Evolutionary conservation across 768 basidiomycete genomes (phyloP).

Genomic region (Wakefieldia striispora): DNA sequence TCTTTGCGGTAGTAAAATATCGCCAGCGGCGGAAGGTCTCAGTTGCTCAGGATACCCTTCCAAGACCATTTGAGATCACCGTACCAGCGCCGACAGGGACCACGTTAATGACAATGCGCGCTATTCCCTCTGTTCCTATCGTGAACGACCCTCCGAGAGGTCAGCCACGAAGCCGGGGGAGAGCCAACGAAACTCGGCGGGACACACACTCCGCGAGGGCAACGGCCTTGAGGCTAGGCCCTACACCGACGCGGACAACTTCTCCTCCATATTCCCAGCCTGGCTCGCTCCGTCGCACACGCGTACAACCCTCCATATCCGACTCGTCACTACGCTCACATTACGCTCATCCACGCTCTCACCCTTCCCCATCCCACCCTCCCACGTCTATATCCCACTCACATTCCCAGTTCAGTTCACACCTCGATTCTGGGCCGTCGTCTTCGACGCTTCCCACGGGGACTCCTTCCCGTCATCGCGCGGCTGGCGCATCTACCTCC

Average conservation of each 20-base stretch:
- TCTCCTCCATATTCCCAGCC: neutral
- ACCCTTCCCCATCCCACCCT: conserved; percentile 1
- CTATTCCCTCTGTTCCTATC: neutral
- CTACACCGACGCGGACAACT: neutral
- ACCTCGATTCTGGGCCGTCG: neutral
- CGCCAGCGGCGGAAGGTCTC: conserved; percentile 11
- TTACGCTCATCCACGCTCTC: neutral
- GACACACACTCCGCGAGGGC: neutral
- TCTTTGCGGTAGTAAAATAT: conserved; percentile 18
- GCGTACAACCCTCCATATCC: conserved; percentile 1
- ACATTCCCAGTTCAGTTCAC: neutral
- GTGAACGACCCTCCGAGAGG: conserved; percentile 4
- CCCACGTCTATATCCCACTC: neutral
- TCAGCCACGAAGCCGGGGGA: neutral
- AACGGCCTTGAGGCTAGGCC: neutral
- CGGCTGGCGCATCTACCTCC: neutral
- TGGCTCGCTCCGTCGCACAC: neutral
- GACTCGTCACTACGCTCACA: neutral
- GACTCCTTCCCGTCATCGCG: neutral
- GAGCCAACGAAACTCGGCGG: neutral
- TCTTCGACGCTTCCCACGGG: neutral
- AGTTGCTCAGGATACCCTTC: conserved; percentile 23
- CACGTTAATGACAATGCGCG: neutral
- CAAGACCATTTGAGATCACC: conserved; percentile 22
- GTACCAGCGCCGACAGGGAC: conserved; percentile 9